Percentiles rank a stretch among this genome's conserved stretches.
Evolutionary conservation across 2,329 filamentous ascomycete species (phyloP).

Genomic region (Fusarium sp.): DNA sequence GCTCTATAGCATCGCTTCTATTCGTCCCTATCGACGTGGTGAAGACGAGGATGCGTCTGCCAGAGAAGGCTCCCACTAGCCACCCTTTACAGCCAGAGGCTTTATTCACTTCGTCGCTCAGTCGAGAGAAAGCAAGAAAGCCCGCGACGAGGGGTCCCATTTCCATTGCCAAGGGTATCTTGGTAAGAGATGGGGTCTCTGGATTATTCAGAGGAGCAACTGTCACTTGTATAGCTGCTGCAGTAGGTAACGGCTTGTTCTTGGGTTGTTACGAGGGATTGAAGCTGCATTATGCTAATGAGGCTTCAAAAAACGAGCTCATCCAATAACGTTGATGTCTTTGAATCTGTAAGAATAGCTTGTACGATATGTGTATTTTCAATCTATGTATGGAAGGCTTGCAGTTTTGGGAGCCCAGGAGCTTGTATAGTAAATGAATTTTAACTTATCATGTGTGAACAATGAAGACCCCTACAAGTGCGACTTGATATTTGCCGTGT

Average conservation of each 20-base stretch:
- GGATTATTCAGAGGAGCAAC: slow-evolving; percentile 24
- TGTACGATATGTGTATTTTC: not conserved
- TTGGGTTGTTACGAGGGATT: slow-evolving; percentile 30
- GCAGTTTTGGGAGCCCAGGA: not conserved
- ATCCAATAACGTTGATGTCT: not conserved
- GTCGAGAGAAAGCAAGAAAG: slow-evolving; percentile 4
- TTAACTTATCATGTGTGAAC: no score
- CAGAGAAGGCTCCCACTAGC: not conserved
- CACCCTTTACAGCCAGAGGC: slow-evolving; percentile 13
- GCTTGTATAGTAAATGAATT: no score
- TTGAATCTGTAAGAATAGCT: fast-evolving
- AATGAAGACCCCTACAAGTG: no score
- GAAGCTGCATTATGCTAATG: slow-evolving; percentile 8
- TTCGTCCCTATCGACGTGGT: slow-evolving; percentile 25
- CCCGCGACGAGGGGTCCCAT: slow-evolving; percentile 1
- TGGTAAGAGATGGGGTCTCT: slow-evolving; percentile 11
- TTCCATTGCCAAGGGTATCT: slow-evolving; percentile 16
- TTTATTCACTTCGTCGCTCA: not conserved
- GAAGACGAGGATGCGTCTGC: slow-evolving; percentile 27
- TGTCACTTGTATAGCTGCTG: slow-evolving; percentile 27
- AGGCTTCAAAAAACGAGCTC: not conserved
- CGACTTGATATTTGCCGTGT: no score
- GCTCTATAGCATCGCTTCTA: slow-evolving; percentile 17
- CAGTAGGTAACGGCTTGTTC: slow-evolving; percentile 19
- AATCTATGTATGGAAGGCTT: no score